phyloP scores from a whole-genome alignment of 2,329 filamentous ascomycete genomes.

The Xylaria sp. region DNA sequence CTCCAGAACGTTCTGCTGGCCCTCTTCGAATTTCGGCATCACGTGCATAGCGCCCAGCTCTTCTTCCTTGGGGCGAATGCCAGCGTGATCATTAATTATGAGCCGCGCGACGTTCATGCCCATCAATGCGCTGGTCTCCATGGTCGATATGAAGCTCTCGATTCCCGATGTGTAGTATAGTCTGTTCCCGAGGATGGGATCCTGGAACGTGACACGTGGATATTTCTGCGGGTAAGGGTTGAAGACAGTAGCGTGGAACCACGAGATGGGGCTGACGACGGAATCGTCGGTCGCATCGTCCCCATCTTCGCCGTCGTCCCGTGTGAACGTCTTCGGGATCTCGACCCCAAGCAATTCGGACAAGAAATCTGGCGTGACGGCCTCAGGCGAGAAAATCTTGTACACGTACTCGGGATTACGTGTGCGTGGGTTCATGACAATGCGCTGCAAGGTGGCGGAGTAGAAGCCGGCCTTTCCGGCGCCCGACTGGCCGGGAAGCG shows the following conservation, averaged over 20 bases:
- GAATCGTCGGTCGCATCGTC: constrained; percentile 42
- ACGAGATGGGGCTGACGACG: constrained; percentile 63
- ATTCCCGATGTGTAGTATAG: constrained; percentile 78
- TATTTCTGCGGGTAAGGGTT: constrained; percentile 83
- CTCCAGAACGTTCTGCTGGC: constrained; percentile 14
- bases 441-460: constrained; percentile 77
- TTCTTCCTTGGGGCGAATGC: constrained; percentile 13
- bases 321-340: constrained; percentile 50
- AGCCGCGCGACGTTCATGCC: constrained; percentile 82
- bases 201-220: constrained; percentile 88
- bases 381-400: constrained; percentile 67
- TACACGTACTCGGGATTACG: constrained; percentile 62
- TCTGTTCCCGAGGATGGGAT: constrained; percentile 69
- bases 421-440: constrained; percentile 65
- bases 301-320: constrained; percentile 31
- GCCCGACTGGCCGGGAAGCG: constrained; percentile 57
- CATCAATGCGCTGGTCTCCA: constrained; percentile 95
- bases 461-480: constrained; percentile 82
- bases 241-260: constrained; percentile 80
- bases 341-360: constrained; percentile 56
- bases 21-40: constrained; percentile 18
- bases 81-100: constrained; percentile 63
- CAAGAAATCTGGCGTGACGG: constrained; percentile 59
- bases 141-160: constrained; percentile 93
- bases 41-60: not conserved